phyloP scores from a whole-genome alignment of 2,329 filamentous ascomycete genomes.

The Seiridium cupressi region DNA sequence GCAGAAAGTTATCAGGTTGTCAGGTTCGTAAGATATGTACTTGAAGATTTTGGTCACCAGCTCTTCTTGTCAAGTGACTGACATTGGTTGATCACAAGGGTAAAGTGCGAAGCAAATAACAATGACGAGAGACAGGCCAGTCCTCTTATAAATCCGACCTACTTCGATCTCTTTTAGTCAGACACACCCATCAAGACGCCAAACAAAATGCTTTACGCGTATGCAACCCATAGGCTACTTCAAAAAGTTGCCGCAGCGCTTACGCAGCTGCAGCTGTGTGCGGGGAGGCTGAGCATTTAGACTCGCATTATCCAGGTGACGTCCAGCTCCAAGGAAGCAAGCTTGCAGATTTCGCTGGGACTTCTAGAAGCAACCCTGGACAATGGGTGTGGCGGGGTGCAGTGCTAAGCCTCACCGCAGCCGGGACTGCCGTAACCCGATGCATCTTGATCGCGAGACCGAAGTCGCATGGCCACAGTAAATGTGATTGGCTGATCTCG shows the following conservation, averaged over 20 bases:
- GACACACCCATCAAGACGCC: neutral
- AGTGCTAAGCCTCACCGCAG: neutral
- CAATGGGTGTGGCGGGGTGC: neutral
- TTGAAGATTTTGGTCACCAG: neutral
- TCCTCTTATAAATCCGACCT: slow-evolving; percentile 1
- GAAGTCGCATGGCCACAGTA: neutral
- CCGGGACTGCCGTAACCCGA: neutral
- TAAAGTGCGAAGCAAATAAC: neutral
- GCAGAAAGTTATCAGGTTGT: neutral
- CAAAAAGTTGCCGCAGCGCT: neutral
- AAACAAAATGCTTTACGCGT: neutral
- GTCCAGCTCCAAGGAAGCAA: neutral
- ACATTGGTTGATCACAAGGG: neutral
- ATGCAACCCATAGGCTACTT: neutral
- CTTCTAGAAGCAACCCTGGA: neutral
- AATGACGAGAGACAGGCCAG: neutral
- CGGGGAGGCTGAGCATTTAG: neutral
- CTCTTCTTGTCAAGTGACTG: neutral
- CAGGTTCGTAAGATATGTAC: neutral
- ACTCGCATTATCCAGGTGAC: neutral
- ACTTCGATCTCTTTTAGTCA: neutral
- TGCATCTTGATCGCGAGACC: neutral
- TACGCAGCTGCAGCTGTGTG: neutral
- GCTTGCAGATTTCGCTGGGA: neutral
- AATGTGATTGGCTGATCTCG: neutral